Evolutionary conservation across 148 eudicot genomes (phyloP).

Genomic region (Salicornia ramosissima): DNA sequence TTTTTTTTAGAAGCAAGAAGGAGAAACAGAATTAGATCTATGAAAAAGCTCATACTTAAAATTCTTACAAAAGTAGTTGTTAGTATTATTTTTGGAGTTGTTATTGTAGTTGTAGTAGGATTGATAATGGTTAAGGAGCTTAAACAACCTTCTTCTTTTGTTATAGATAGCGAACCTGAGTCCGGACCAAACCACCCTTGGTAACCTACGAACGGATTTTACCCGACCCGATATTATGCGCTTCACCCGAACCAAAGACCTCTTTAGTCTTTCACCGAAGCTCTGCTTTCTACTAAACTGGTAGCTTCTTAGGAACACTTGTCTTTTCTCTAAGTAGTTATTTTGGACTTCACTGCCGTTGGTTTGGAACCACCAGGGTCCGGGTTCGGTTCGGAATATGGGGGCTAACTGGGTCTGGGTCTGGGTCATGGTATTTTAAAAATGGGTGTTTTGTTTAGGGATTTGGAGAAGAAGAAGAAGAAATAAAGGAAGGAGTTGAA

Average conservation of each 20-base stretch:
- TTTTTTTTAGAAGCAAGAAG: constrained; percentile 15
- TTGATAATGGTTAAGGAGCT: constrained; percentile 19
- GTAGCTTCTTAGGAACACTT: constrained; percentile 77
- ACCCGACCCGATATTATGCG: constrained; percentile 41
- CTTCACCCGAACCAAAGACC: constrained; percentile 48
- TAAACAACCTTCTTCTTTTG: constrained; percentile 25
- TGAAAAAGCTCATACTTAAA: constrained; percentile 20
- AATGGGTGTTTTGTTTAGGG: no score
- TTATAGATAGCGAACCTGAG: constrained; percentile 32
- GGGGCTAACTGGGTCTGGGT: constrained; percentile 19
- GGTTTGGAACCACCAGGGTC: constrained; percentile 20
- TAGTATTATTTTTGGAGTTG: background rate
- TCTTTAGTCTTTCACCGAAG: constrained; percentile 36
- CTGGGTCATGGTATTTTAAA: constrained; percentile 10
- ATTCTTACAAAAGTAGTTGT: constrained; percentile 1
- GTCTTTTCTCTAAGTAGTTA: constrained; percentile 61
- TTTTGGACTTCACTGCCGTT: constrained; percentile 15
- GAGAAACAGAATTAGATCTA: background rate
- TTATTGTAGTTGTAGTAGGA: background rate
- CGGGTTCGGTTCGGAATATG: constrained; percentile 33
- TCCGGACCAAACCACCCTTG: constrained; percentile 52
- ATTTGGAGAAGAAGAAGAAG: background rate
- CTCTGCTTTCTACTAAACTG: constrained; percentile 71
- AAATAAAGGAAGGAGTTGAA: background rate
- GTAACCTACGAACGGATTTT: constrained; percentile 40